These are phyloP conservation scores for Suhomyces kunorum DNA, from an alignment of 1,139 yeast genomes.

Conservation along the genomic window DNA sequence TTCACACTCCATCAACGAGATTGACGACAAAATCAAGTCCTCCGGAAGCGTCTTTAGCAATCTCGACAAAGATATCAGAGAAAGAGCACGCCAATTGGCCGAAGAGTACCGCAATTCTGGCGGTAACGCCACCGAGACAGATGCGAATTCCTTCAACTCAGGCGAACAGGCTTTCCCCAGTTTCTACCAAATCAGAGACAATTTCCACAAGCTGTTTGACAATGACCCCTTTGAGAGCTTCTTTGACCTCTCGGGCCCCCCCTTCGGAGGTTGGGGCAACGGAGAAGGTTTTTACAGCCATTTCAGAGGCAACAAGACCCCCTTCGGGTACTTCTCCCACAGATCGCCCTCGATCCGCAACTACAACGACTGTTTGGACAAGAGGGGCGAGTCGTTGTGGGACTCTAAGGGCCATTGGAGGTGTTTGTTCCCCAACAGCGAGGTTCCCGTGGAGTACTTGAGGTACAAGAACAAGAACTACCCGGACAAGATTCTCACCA, in stretches of 20 bases:
- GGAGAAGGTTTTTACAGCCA: slow-evolving; percentile 5
- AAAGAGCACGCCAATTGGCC: slow-evolving; percentile 4
- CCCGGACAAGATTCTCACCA: slow-evolving; percentile 43
- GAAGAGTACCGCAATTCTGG: slow-evolving; percentile 2
- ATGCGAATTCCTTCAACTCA: not conserved
- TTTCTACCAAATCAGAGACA: slow-evolving; percentile 6
- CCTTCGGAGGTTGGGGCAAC: slow-evolving; percentile 5
- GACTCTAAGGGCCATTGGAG: slow-evolving; percentile 82
- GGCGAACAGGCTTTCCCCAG: slow-evolving; percentile 6
- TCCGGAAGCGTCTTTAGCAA: slow-evolving; percentile 4
- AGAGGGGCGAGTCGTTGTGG: slow-evolving; percentile 75
- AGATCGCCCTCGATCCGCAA: slow-evolving; percentile 63
- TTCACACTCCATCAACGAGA: slow-evolving; percentile 14
- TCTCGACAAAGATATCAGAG: slow-evolving; percentile 8
- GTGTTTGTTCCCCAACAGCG: slow-evolving; percentile 72
- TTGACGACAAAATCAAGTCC: slow-evolving; percentile 28
- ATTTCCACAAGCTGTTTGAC: not conserved
- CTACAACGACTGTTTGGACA: slow-evolving; percentile 62
- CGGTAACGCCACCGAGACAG: not conserved
- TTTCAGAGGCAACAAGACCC: slow-evolving; percentile 24
- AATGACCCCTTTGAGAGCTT: slow-evolving; percentile 1
- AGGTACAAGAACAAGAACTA: slow-evolving; percentile 29
- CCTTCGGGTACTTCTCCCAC: slow-evolving; percentile 55
- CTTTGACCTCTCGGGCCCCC: not conserved
- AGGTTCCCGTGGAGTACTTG: slow-evolving; percentile 39